A percentile compares a stretch with the other conserved stretches of the same genome.
Conservation (phyloP, 164 flowering plant genomes). For the Platanus orientalis region DNA sequence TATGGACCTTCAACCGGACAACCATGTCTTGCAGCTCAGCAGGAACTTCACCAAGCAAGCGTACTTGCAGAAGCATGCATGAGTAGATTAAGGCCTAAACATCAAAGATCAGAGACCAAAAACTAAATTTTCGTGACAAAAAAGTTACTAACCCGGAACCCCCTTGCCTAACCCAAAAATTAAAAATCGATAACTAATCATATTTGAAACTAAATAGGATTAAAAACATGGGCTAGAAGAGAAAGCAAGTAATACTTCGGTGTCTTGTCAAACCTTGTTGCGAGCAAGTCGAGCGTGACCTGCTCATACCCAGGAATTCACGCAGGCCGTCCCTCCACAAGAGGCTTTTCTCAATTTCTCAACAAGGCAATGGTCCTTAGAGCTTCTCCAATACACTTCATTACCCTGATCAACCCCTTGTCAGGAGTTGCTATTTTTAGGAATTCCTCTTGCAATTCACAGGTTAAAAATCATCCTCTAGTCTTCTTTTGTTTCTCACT, state of each 20-base stretch:
- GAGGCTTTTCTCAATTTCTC: slow-evolving; percentile 96
- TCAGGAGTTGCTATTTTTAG: slow-evolving; percentile 78
- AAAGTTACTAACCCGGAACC: no score
- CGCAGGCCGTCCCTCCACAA: slow-evolving; percentile 95
- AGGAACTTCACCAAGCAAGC: slow-evolving; percentile 98
- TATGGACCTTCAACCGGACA: slow-evolving; percentile 75
- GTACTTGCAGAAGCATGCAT: slow-evolving; percentile 89
- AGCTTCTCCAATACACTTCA: slow-evolving; percentile 97
- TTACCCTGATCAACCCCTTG: slow-evolving; percentile 73
- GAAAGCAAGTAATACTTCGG: background rate
- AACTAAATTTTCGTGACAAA: no score
- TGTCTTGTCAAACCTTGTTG: slow-evolving; percentile 56
- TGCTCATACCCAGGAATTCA: slow-evolving; percentile 97
- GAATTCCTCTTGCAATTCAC: slow-evolving; percentile 70
- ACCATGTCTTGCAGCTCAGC: slow-evolving; percentile 99
- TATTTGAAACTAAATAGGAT: background rate
- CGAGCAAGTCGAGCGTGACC: slow-evolving; percentile 95
- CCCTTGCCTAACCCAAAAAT: no score
- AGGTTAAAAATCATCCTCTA: background rate
- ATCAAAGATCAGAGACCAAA: slow-evolving; percentile 8
- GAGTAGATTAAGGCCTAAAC: slow-evolving; percentile 80
- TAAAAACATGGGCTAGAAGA: no score
- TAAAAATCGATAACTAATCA: background rate
- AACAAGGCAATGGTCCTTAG: slow-evolving; percentile 86
- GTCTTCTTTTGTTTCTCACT: background rate